Evolutionary conservation across 805 yeast species (phyloP).

Genomic region (Nakazawaea molendinolei): DNA sequence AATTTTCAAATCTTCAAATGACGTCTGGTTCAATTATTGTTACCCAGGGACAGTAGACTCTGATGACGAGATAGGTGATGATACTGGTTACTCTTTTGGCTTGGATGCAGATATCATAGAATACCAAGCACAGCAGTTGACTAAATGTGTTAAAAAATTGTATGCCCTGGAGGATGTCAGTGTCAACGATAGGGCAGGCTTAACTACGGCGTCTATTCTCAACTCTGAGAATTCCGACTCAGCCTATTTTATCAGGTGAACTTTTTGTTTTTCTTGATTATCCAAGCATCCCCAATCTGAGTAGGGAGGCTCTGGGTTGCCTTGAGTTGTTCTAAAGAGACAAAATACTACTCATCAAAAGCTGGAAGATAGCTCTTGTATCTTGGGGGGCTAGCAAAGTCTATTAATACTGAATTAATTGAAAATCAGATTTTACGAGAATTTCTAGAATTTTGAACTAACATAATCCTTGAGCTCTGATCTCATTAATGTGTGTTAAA

Average conservation of each 20-base stretch:
- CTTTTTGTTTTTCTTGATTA: too few relatives aligned
- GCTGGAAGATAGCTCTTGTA: too few relatives aligned
- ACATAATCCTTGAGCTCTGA: too few relatives aligned
- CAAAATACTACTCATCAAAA: too few relatives aligned
- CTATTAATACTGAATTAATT: too few relatives aligned
- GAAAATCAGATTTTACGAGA: too few relatives aligned
- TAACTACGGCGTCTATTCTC: not conserved
- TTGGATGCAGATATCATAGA: constrained; percentile 43
- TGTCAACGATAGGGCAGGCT: not conserved
- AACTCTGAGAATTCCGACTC: not conserved
- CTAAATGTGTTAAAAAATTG: constrained; percentile 33
- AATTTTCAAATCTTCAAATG: constrained; percentile 22
- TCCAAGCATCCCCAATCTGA: too few relatives aligned
- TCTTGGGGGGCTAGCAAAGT: too few relatives aligned
- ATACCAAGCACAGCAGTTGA: constrained; percentile 45
- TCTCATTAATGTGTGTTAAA: too few relatives aligned
- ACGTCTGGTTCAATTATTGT: constrained; percentile 35
- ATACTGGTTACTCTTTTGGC: constrained; percentile 22
- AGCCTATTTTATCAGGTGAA: not conserved
- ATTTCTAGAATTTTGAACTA: too few relatives aligned
- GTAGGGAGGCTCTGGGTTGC: too few relatives aligned
- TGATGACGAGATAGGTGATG: constrained; percentile 16
- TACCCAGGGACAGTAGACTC: constrained; percentile 40
- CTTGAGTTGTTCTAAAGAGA: too few relatives aligned
- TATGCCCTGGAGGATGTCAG: constrained; percentile 27